These are phyloP conservation scores for Lantana camara DNA, from an alignment of 257 asterid species.

Conservation along the genomic window DNA sequence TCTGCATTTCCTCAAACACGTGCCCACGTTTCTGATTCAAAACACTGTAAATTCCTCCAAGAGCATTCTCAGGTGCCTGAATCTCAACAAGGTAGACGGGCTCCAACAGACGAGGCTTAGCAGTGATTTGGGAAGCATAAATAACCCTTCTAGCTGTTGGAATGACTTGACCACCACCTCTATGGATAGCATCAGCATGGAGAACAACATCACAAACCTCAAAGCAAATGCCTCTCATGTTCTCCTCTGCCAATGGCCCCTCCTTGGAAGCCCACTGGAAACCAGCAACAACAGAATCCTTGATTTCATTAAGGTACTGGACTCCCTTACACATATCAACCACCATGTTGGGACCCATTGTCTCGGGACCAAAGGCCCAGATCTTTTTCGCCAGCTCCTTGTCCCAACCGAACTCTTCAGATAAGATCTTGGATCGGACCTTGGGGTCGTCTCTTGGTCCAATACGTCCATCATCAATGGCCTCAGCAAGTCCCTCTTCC, in stretches of 20 bases:
- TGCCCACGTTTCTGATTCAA: slow-evolving; percentile 54
- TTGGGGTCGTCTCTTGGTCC: slow-evolving; percentile 61
- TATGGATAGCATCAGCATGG: slow-evolving; percentile 51
- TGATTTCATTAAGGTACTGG: slow-evolving; percentile 54
- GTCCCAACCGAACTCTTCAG: slow-evolving; percentile 58
- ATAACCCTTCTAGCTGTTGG: slow-evolving; percentile 50
- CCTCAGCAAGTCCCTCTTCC: slow-evolving; percentile 60
- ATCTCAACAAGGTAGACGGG: slow-evolving; percentile 52
- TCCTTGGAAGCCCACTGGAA: slow-evolving; percentile 61
- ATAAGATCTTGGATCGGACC: slow-evolving; percentile 47
- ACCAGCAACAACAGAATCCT: slow-evolving; percentile 55
- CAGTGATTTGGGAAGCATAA: slow-evolving; percentile 47
- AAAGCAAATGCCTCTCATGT: slow-evolving; percentile 50
- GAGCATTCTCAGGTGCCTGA: slow-evolving; percentile 53
- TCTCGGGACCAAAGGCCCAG: slow-evolving; percentile 59
- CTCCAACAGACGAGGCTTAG: slow-evolving; percentile 50
- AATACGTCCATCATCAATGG: slow-evolving; percentile 55
- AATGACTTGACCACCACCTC: slow-evolving; percentile 54
- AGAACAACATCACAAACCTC: slow-evolving; percentile 55
- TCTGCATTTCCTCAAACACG: slow-evolving; percentile 51
- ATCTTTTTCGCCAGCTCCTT: slow-evolving; percentile 62
- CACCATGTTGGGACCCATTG: slow-evolving; percentile 58
- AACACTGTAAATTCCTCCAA: slow-evolving; percentile 54
- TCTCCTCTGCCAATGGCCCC: slow-evolving; percentile 48
- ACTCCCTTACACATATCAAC: slow-evolving; percentile 68